Conservation (phyloP, 2,329 filamentous ascomycete species). For the Arthrobotrys musiformis region DNA sequence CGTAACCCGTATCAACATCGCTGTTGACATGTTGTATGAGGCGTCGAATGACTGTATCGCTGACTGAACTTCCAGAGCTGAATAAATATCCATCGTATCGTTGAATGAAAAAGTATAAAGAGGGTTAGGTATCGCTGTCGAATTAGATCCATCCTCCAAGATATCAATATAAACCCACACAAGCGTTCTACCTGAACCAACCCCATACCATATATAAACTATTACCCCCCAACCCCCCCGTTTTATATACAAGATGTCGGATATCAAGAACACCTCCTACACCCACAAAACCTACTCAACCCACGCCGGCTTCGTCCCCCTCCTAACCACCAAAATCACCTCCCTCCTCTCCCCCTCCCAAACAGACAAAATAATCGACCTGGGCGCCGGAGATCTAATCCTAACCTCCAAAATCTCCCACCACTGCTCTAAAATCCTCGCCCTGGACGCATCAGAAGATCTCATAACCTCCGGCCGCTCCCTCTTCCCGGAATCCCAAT, state of each 20-base stretch:
- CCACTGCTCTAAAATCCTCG: constrained; percentile 60
- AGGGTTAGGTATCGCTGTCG: background rate
- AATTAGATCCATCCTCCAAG: background rate
- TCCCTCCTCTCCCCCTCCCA: constrained; percentile 61
- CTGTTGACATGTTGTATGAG: background rate
- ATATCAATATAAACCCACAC: background rate
- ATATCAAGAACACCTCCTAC: constrained; percentile 12
- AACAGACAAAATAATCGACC: constrained; percentile 62
- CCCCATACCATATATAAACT: background rate
- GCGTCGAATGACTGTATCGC: background rate
- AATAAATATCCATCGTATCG: too few species aligned
- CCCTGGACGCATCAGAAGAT: constrained; percentile 63
- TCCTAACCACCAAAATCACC: constrained; percentile 63
- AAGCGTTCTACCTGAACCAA: too few species aligned
- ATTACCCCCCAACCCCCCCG: background rate
- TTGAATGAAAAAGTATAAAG: background rate
- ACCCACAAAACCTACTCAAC: constrained; percentile 59
- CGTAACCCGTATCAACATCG: background rate
- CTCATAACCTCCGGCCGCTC: constrained; percentile 63
- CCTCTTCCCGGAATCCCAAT: constrained; percentile 58
- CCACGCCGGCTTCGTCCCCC: constrained; percentile 63
- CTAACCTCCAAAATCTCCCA: constrained; percentile 63
- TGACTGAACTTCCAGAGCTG: background rate
- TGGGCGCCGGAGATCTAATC: constrained; percentile 61
- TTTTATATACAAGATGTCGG: background rate